Evolutionary conservation across 768 basidiomycete genomes (phyloP).

Genomic region (Lactifluus pinguis): DNA sequence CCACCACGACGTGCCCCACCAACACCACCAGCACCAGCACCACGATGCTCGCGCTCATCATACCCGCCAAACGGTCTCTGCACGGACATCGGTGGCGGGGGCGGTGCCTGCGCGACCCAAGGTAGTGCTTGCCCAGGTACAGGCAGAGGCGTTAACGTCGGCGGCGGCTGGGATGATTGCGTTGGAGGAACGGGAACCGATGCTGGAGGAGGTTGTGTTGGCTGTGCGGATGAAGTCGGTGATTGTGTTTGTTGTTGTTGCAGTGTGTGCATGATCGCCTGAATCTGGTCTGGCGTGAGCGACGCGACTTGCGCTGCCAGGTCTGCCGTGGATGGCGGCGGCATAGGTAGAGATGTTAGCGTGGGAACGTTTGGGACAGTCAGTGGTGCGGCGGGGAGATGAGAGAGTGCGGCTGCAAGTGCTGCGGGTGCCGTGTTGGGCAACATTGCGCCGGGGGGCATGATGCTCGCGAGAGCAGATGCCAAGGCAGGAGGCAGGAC

Average conservation of each 20-base stretch:
- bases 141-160: too few species aligned
- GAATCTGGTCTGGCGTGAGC: conserved; percentile 70
- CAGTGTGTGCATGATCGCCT: conserved; percentile 54
- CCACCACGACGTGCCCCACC: background rate
- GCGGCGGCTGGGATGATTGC: too few species aligned
- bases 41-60: conserved; percentile 5
- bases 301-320: conserved; percentile 65
- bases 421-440: conserved; percentile 5
- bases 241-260: conserved; percentile 18
- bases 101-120: background rate
- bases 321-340: conserved; percentile 33
- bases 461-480: conserved; percentile 14
- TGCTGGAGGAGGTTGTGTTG: background rate
- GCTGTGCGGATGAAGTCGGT: background rate
- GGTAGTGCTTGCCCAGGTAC: too few species aligned
- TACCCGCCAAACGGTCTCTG: conserved; percentile 3
- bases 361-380: conserved; percentile 23
- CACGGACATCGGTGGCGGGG: background rate
- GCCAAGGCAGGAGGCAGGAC: conserved; percentile 12
- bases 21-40: too few species aligned
- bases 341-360: conserved; percentile 24
- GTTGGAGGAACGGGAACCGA: too few species aligned
- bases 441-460: background rate
- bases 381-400: conserved; percentile 10
- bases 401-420: conserved; percentile 15